These are phyloP conservation scores for Darksidea phi DNA, from an alignment of 495 filamentous ascomycete species.

Conservation along the genomic window DNA sequence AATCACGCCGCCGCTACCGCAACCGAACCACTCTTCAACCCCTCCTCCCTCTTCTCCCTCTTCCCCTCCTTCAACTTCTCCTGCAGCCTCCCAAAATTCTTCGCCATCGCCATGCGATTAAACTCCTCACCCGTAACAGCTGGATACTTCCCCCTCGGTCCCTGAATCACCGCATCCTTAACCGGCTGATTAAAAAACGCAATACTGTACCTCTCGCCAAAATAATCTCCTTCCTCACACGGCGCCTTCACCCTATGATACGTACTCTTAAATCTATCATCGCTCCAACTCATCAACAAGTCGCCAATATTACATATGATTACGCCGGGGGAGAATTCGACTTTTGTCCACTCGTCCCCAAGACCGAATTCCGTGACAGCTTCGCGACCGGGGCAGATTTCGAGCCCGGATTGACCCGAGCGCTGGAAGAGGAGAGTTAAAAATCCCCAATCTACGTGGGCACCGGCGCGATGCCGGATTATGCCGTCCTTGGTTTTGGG, in stretches of 20 bases:
- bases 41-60: neutral
- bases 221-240: slow-evolving; percentile 52
- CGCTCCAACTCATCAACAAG: slow-evolving; percentile 67
- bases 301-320: slow-evolving; percentile 67
- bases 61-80: slow-evolving; percentile 32
- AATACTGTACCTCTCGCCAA: slow-evolving; percentile 60
- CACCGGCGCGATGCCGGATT: slow-evolving; percentile 60
- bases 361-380: slow-evolving; percentile 58
- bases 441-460: slow-evolving; percentile 65
- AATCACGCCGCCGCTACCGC: too few relatives aligned
- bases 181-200: slow-evolving; percentile 68
- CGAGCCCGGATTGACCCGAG: slow-evolving; percentile 60
- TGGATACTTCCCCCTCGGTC: slow-evolving; percentile 61
- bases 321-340: slow-evolving; percentile 46
- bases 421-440: slow-evolving; percentile 66
- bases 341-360: slow-evolving; percentile 61
- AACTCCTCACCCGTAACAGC: slow-evolving; percentile 59
- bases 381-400: slow-evolving; percentile 67
- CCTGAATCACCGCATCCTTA: slow-evolving; percentile 59
- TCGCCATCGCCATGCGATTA: slow-evolving; percentile 56
- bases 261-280: slow-evolving; percentile 66
- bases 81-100: slow-evolving; percentile 55
- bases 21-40: neutral
- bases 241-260: slow-evolving; percentile 64
- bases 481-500: slow-evolving; percentile 43